Conservation (phyloP, 1,284 basidiomycete species). For the Ganoderma meredithae region DNA sequence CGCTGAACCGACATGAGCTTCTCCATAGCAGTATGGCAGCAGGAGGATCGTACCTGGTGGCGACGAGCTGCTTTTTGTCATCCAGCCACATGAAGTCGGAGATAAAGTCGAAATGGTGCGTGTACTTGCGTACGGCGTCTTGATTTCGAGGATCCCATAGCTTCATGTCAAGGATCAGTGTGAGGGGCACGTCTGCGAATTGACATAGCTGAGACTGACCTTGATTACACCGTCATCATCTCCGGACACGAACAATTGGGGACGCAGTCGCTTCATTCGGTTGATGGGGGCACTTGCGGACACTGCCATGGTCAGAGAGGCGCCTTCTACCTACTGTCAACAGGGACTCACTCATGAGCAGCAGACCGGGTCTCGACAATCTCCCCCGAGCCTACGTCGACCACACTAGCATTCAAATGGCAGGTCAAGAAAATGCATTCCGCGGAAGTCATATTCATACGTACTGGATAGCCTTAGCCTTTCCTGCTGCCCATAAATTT, state of each 20-base stretch:
- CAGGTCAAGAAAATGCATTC: background rate
- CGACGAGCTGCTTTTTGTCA: slow-evolving; percentile 85
- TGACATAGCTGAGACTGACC: slow-evolving; percentile 50
- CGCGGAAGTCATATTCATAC: slow-evolving; percentile 40
- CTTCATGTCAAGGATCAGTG: slow-evolving; percentile 46
- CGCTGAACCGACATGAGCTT: slow-evolving; percentile 54
- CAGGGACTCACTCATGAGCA: slow-evolving; percentile 56
- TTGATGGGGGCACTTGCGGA: slow-evolving; percentile 81
- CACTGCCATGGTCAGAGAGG: slow-evolving; percentile 46
- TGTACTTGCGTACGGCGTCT: slow-evolving; percentile 72
- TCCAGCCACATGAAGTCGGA: slow-evolving; percentile 90
- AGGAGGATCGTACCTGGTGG: slow-evolving; percentile 73
- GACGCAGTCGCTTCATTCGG: slow-evolving; percentile 75
- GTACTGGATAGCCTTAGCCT: slow-evolving; percentile 82
- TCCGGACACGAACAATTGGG: slow-evolving; percentile 81
- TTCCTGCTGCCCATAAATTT: slow-evolving; percentile 82
- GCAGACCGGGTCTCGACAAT: slow-evolving; percentile 66
- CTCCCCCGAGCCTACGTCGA: slow-evolving; percentile 74
- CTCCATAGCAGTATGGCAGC: background rate
- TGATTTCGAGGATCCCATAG: slow-evolving; percentile 88
- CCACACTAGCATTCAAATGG: slow-evolving; percentile 52
- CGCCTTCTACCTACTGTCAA: too few relatives aligned
- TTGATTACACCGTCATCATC: slow-evolving; percentile 94
- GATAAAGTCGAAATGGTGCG: slow-evolving; percentile 95
- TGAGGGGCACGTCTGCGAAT: background rate